These are phyloP conservation scores for Phytophthora aleatoria DNA, from an alignment of 352 stramenopile species.

Conservation along the genomic window DNA sequence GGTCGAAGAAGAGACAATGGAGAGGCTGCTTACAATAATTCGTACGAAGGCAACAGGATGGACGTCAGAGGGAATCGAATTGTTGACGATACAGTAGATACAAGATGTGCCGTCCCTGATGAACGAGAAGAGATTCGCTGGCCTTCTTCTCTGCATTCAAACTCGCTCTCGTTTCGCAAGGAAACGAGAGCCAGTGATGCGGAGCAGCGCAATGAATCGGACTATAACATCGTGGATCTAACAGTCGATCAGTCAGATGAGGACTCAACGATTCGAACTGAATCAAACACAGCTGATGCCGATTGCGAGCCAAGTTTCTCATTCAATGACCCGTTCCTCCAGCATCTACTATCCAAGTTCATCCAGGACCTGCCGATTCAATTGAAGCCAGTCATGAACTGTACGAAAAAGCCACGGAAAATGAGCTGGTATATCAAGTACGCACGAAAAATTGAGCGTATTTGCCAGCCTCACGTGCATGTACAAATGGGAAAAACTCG, in stretches of 20 bases:
- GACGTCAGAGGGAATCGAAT: too few relatives aligned
- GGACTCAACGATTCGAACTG: neutral
- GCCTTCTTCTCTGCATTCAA: neutral
- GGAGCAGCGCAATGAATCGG: too few relatives aligned
- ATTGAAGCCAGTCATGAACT: slow-evolving; percentile 48
- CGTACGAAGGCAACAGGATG: neutral
- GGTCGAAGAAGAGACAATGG: neutral
- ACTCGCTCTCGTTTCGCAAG: neutral
- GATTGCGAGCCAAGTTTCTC: slow-evolving; percentile 45
- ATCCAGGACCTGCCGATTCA: slow-evolving; percentile 46
- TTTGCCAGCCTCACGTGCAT: slow-evolving; percentile 28
- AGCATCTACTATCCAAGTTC: slow-evolving; percentile 42
- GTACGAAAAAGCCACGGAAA: slow-evolving; percentile 63
- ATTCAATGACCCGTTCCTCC: slow-evolving; percentile 48
- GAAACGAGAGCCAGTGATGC: neutral
- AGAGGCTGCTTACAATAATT: neutral
- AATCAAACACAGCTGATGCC: slow-evolving; percentile 8
- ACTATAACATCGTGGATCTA: neutral
- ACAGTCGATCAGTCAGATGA: neutral
- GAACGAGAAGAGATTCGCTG: slow-evolving; percentile 1
- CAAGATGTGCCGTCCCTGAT: neutral
- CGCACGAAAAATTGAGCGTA: slow-evolving; percentile 37
- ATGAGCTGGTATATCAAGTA: slow-evolving; percentile 67
- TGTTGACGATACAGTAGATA: neutral
- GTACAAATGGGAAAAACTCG: slow-evolving; percentile 33